phyloP scores from a whole-genome alignment of 2,329 filamentous ascomycete species.

The Sclerotinia trifoliorum region DNA sequence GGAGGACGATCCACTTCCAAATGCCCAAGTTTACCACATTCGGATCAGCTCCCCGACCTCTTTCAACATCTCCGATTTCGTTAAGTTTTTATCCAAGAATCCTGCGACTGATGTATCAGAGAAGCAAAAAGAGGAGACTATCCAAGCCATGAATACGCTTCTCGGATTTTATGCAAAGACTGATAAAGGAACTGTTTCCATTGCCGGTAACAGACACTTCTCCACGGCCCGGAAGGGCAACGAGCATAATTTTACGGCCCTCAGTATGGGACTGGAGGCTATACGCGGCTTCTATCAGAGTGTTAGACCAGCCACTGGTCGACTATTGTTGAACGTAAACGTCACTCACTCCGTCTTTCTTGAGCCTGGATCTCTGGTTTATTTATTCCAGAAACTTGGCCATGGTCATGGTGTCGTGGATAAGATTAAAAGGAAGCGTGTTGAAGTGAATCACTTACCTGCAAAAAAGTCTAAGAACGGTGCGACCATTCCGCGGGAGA shows the following conservation, averaged over 20 bases:
- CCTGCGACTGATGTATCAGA: conserved; percentile 18
- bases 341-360: conserved; percentile 60
- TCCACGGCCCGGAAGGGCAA: conserved; percentile 40
- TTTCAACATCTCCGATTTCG: conserved; percentile 28
- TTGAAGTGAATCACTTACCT: conserved; percentile 44
- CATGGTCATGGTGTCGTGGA: conserved; percentile 30
- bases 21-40: conserved; percentile 30
- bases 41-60: conserved; percentile 28
- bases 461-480: conserved; percentile 40
- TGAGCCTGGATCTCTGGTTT: conserved; percentile 45
- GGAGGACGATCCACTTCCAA: conserved; percentile 31
- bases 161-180: conserved; percentile 49
- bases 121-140: conserved; percentile 47
- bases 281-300: conserved; percentile 62
- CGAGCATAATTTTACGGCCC: conserved; percentile 34
- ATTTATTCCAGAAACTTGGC: conserved; percentile 42
- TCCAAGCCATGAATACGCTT: conserved; percentile 59
- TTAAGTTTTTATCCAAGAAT: conserved; percentile 28
- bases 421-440: conserved; percentile 43
- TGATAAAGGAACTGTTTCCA: conserved; percentile 42
- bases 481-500: conserved; percentile 42
- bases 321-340: conserved; percentile 62
- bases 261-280: conserved; percentile 54
- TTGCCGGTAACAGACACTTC: conserved; percentile 55
- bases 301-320: conserved; percentile 56